Evolutionary conservation across 1,284 basidiomycete genomes (phyloP), one percentile per base, ranked within the genome.

Genomic region (Coriolopsis trogii): DNA sequence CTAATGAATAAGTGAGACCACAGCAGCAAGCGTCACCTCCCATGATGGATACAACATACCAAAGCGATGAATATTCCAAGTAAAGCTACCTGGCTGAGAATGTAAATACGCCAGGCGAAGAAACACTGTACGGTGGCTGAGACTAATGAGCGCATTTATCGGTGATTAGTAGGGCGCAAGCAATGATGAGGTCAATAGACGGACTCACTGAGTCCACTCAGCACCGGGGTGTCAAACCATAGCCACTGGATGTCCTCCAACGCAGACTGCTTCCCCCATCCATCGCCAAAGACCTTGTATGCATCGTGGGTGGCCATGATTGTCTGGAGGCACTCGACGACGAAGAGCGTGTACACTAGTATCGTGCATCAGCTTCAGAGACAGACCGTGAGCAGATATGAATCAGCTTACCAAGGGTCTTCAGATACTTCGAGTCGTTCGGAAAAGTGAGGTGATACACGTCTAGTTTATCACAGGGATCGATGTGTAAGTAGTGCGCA

Each of bases 151-250:
- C 13, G 20, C 21, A 20, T 42, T 12, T 13, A 9, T 18, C 8
- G 8, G 39, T 41, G n/a, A n/a, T n/a, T n/a, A n/a, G n/a, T 28
- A 41, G 13, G 13, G 6, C 18, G 41, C 16, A 26, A 15, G 5
- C 9, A 21, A 6, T 6, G 29, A 1, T 15, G 36, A n/a, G 3
- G 37, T 8, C n/a, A 18, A 7, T 13, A 1, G 7, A 15, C 4
- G 15, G 15, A 24, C 31, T 15, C 16, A 53, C 59, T 18, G 44
- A 65, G 45, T 13, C 60, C 64, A 20, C 55, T 60, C 48, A 67
- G 53, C 9, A 66, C 43, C 1, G 67, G 64, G 4, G 58, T 37
- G 10, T 56, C 58, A 29, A 67, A 53, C 67, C 67, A 68, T 12
- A 55, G 24, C 3, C 51, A 46, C 9, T 63, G 49, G 4, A 53